Percentiles rank a stretch among this genome's conserved stretches.
Conservation (phyloP, 306 rosid genomes). For the Lathyrus oleraceus region DNA sequence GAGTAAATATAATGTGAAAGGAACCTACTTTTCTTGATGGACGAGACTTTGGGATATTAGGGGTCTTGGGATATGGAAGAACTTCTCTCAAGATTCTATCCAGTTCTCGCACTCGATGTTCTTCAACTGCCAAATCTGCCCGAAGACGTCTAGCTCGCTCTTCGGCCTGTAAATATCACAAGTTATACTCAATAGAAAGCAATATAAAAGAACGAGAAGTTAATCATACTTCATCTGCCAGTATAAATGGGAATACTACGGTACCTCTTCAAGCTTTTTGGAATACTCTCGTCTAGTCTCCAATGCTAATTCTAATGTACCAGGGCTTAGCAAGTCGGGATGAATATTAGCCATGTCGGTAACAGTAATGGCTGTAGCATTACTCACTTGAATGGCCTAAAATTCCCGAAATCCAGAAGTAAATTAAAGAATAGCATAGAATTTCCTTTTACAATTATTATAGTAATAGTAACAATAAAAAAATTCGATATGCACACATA, state of each 20-base stretch:
- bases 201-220: neutral
- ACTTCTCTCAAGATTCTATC: conserved; percentile 87
- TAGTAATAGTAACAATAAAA: conserved; percentile 11
- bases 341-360: conserved; percentile 58
- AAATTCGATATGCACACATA: neutral
- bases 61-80: conserved; percentile 77
- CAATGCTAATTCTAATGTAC: conserved; percentile 70
- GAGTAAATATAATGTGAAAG: conserved; percentile 20
- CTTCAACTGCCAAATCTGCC: conserved; percentile 90
- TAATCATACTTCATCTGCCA: conserved; percentile 31
- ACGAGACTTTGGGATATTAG: conserved; percentile 63
- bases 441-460: neutral
- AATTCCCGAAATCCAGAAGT: conserved; percentile 29
- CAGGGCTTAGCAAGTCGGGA: conserved; percentile 74
- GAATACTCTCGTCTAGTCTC: conserved; percentile 79
- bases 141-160: conserved; percentile 80
- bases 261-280: conserved; percentile 91
- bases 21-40: conserved; percentile 64
- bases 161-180: conserved; percentile 63
- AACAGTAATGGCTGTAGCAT: conserved; percentile 46
- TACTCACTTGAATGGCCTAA: conserved; percentile 68
- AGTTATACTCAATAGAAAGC: conserved; percentile 25
- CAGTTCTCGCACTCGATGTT: conserved; percentile 75
- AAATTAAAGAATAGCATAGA: conserved; percentile 24
- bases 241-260: conserved; percentile 26